Evolutionary conservation across 306 rosid species (phyloP).

Genomic region (Casuarina equisetifolia): DNA sequence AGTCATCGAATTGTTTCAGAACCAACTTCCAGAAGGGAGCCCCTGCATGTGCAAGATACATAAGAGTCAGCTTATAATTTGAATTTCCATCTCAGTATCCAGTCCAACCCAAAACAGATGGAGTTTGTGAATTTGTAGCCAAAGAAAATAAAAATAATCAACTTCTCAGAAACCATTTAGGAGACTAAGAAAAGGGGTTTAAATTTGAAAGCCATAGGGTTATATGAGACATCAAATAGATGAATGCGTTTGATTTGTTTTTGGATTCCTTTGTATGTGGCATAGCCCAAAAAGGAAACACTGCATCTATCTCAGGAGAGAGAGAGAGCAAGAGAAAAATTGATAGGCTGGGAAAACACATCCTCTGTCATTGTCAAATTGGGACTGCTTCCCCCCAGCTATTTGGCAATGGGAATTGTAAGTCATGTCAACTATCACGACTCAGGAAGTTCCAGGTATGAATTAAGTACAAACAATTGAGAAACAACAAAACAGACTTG

Average conservation of each 20-base stretch:
- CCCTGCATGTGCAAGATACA: conserved; percentile 56
- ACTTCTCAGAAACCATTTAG: not conserved
- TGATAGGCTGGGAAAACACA: not conserved
- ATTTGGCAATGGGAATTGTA: not conserved
- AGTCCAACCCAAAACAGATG: not conserved
- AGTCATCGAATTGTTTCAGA: conserved; percentile 93
- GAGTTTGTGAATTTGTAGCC: not conserved
- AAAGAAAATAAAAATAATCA: no score
- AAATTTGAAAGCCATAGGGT: not conserved
- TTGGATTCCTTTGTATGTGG: not conserved
- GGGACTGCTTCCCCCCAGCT: not conserved
- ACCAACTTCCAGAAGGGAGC: conserved; percentile 94
- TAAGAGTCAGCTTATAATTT: conserved; percentile 24
- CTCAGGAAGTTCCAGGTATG: no score
- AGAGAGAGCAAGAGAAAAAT: not conserved
- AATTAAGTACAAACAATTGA: not conserved
- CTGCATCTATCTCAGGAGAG: no score
- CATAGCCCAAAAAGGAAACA: not conserved
- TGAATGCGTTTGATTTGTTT: not conserved
- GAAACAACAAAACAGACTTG: conserved; percentile 1
- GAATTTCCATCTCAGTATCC: conserved; percentile 3
- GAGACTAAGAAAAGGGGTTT: not conserved
- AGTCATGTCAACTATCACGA: not conserved
- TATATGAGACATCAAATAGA: not conserved
- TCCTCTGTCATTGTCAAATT: not conserved